Percentiles rank a stretch among this genome's conserved stretches.
These are phyloP conservation scores for Parasitella parasitica DNA, from an alignment of 371 early-diverging fungal genomes.

Conservation along the genomic window DNA sequence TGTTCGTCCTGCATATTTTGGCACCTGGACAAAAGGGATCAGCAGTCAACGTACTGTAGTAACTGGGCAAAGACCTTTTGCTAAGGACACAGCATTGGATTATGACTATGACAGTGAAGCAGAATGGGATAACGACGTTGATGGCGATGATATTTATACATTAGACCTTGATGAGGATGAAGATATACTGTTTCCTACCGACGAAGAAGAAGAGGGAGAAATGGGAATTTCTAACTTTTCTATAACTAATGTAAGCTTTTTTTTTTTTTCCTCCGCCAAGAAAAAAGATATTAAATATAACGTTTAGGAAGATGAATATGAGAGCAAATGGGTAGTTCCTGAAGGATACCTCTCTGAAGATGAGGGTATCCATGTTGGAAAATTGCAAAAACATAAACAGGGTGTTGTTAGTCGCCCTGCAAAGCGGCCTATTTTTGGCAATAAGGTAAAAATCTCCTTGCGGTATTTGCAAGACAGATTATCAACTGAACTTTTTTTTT, in stretches of 20 bases:
- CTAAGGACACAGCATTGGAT: slow-evolving; percentile 63
- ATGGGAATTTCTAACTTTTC: background rate
- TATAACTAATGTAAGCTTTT: background rate
- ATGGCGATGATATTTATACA: slow-evolving; percentile 14
- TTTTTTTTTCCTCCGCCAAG: background rate
- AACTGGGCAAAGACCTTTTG: slow-evolving; percentile 64
- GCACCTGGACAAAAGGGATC: slow-evolving; percentile 69
- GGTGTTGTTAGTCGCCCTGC: slow-evolving; percentile 16
- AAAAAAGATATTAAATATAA: background rate
- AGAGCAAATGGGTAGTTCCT: slow-evolving; percentile 45
- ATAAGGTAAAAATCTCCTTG: too few species aligned
- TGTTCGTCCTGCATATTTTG: slow-evolving; percentile 77
- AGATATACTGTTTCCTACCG: background rate
- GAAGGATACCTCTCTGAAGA: slow-evolving; percentile 80
- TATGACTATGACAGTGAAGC: slow-evolving; percentile 87
- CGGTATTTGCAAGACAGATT: too few species aligned
- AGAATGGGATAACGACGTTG: slow-evolving; percentile 72
- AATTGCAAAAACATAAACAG: background rate
- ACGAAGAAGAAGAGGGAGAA: background rate
- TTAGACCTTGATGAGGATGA: slow-evolving; percentile 13
- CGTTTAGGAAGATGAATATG: background rate
- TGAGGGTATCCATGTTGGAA: slow-evolving; percentile 46
- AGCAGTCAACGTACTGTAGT: slow-evolving; percentile 36
- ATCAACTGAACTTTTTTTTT: too few species aligned
- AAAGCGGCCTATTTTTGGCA: slow-evolving; percentile 8